Percentiles rank a stretch among this genome's conserved stretches.
Evolutionary conservation across 1,284 basidiomycete species (phyloP).

Genomic region (Rhodotorula sp.): DNA sequence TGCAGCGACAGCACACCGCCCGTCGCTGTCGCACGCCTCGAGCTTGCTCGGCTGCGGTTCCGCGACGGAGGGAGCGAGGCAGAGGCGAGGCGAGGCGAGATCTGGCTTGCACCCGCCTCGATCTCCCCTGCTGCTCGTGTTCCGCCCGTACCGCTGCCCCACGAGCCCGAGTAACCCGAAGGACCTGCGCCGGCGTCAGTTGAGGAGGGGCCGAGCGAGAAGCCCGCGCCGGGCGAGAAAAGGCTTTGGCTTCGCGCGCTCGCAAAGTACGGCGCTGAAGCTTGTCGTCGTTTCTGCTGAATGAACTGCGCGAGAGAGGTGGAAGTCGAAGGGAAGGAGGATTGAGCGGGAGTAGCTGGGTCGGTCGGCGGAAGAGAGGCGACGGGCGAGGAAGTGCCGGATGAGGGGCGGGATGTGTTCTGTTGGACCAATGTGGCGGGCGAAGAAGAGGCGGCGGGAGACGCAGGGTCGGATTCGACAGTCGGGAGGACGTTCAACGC

Average conservation of each 20-base stretch:
- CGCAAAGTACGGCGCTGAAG: conserved; percentile 40
- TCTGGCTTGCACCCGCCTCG: neutral
- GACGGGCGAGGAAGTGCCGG: neutral
- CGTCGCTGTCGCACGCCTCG: conserved; percentile 19
- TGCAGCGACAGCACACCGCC: conserved; percentile 7
- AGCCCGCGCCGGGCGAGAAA: conserved; percentile 18
- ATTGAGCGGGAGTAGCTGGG: conserved; percentile 11
- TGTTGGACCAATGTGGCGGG: neutral
- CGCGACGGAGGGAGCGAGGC: conserved; percentile 3
- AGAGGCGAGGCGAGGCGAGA: neutral
- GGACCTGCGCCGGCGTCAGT: neutral
- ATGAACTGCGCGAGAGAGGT: conserved; percentile 39
- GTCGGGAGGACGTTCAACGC: neutral
- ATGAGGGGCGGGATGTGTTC: neutral
- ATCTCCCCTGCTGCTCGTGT: too few relatives aligned
- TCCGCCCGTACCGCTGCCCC: neutral
- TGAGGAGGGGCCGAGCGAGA: conserved; percentile 10
- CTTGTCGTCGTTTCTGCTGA: conserved; percentile 40
- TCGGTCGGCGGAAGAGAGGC: conserved; percentile 11
- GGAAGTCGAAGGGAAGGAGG: conserved; percentile 15
- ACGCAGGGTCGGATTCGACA: conserved; percentile 6
- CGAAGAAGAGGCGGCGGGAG: conserved; percentile 2
- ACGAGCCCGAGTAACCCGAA: neutral
- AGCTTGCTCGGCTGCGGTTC: conserved; percentile 9
- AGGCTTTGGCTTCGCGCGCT: conserved; percentile 16